A percentile compares a stretch with the other conserved stretches of the same genome.
Conservation (phyloP, 1,284 basidiomycete genomes). For the Lignosus rhinocerotis region DNA sequence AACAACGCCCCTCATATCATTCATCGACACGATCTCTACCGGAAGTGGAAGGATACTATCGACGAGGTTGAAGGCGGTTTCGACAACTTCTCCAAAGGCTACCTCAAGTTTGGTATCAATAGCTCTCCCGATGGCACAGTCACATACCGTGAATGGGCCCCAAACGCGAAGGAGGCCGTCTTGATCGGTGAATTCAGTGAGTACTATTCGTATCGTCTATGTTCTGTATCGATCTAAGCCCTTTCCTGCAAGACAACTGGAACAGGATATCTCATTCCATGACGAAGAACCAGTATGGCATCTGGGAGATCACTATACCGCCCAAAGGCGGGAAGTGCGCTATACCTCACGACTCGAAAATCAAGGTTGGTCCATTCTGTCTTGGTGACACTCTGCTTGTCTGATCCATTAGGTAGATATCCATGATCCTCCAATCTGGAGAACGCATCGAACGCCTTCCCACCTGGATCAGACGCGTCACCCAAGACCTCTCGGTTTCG, state of each 20-base stretch:
- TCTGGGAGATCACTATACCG: slow-evolving; percentile 90
- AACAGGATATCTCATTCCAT: slow-evolving; percentile 82
- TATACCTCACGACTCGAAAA: slow-evolving; percentile 92
- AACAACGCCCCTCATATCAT: slow-evolving; percentile 74
- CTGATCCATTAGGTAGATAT: slow-evolving; percentile 54
- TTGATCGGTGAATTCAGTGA: slow-evolving; percentile 96
- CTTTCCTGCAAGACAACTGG: slow-evolving; percentile 73
- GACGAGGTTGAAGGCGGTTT: slow-evolving; percentile 83
- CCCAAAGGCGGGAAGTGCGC: slow-evolving; percentile 73
- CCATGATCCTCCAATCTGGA: slow-evolving; percentile 78
- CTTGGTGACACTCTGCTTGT: neutral
- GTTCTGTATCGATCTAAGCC: neutral
- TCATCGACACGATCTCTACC: slow-evolving; percentile 71
- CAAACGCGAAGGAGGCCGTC: slow-evolving; percentile 80
- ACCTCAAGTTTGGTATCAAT: slow-evolving; percentile 84
- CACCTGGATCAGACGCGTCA: slow-evolving; percentile 93
- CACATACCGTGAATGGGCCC: slow-evolving; percentile 94
- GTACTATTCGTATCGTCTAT: slow-evolving; percentile 35
- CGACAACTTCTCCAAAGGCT: slow-evolving; percentile 86
- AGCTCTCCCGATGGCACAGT: slow-evolving; percentile 71
- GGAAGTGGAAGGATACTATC: slow-evolving; percentile 76
- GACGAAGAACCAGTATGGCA: slow-evolving; percentile 85
- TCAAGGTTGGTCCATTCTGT: slow-evolving; percentile 62
- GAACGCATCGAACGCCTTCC: slow-evolving; percentile 90
- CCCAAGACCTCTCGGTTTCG: slow-evolving; percentile 89